Evolutionary conservation across 768 basidiomycete species (phyloP).

Genomic region (Lactifluus hygrophoroides): DNA sequence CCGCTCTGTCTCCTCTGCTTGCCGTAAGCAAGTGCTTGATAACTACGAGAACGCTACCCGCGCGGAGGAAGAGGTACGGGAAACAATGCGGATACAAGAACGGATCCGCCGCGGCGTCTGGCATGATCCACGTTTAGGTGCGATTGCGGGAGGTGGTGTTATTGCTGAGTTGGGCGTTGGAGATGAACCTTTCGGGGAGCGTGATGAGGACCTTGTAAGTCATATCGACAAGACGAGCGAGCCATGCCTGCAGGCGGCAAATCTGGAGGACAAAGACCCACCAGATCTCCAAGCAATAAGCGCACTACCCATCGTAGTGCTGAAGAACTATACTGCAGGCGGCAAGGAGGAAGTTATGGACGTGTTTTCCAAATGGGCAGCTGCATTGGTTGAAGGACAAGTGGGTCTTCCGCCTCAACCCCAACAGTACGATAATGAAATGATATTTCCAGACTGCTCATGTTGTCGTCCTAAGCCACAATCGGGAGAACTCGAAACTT

Average conservation of each 20-base stretch:
- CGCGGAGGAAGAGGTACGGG: constrained; percentile 31
- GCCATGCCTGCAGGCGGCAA: not conserved
- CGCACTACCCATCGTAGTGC: constrained; percentile 76
- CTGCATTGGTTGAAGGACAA: constrained; percentile 70
- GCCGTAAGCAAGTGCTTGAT: constrained; percentile 36
- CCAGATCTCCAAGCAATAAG: constrained; percentile 43
- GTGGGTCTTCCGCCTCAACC: constrained; percentile 30
- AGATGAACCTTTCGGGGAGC: constrained; percentile 47
- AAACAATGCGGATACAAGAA: constrained; percentile 33
- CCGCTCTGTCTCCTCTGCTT: constrained; percentile 47
- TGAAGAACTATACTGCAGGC: constrained; percentile 64
- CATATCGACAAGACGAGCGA: not conserved
- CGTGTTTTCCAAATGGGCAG: constrained; percentile 80
- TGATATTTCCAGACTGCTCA: constrained; percentile 66
- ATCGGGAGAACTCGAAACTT: constrained; percentile 78
- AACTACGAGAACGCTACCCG: constrained; percentile 32
- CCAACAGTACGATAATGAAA: not conserved
- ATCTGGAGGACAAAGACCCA: not conserved
- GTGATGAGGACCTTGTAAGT: constrained; percentile 26
- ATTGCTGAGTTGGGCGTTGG: constrained; percentile 84
- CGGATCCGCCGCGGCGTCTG: constrained; percentile 56
- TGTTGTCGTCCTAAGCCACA: constrained; percentile 85
- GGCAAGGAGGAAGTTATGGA: constrained; percentile 63
- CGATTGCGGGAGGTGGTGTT: constrained; percentile 75
- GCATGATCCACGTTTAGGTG: constrained; percentile 85